A percentile compares a stretch with the other conserved stretches of the same genome.
phyloP scores from a whole-genome alignment of 257 asterid genomes.

The Solanum phureja region DNA sequence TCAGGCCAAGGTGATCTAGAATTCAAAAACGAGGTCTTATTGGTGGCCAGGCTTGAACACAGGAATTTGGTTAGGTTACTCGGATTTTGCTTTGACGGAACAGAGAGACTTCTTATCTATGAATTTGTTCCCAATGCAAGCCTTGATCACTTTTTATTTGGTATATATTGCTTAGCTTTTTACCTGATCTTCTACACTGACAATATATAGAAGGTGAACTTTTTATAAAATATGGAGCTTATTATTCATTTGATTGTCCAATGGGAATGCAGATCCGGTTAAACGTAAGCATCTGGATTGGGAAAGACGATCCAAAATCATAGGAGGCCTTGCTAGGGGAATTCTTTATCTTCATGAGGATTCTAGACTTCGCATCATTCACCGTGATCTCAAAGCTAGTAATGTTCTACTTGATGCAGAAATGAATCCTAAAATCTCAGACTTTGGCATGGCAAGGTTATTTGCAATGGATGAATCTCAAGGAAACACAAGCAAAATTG shows the following conservation, averaged over 20 bases:
- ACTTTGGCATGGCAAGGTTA: background rate
- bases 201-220: background rate
- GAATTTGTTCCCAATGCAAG: too few species aligned
- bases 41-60: too few species aligned
- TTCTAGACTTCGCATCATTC: background rate
- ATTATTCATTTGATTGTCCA: background rate
- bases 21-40: too few species aligned
- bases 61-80: too few species aligned
- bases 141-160: too few species aligned
- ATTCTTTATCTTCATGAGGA: too few species aligned
- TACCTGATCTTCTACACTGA: background rate
- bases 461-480: background rate
- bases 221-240: too few species aligned
- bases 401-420: background rate
- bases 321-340: background rate
- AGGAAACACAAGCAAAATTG: background rate
- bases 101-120: too few species aligned
- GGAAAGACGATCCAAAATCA: background rate
- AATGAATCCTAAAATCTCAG: background rate
- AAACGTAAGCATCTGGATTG: background rate
- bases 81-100: too few species aligned
- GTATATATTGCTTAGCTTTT: too few species aligned
- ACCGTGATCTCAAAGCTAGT: background rate
- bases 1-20: too few species aligned
- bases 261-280: background rate